Conservation (phyloP, 1,284 basidiomycete species). For the Tilletia indica region DNA sequence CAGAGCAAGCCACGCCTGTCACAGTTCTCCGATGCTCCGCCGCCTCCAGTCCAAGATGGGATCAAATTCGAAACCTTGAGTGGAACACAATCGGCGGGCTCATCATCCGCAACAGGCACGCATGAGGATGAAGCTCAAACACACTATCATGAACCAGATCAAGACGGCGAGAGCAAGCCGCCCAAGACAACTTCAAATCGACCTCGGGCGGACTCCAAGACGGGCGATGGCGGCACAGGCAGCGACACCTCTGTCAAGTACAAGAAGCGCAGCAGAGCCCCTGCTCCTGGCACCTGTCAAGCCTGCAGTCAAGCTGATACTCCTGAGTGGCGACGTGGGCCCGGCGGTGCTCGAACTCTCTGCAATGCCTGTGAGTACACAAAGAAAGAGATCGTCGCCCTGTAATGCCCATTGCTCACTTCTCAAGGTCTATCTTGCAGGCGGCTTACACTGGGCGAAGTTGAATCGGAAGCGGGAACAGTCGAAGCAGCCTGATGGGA, state of each 20-base stretch:
- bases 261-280: conserved; percentile 52
- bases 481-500: not conserved
- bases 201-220: no score
- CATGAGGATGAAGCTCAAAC: no score
- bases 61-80: no score
- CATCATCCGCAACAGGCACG: no score
- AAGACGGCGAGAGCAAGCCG: no score
- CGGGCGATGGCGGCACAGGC: not conserved
- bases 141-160: no score
- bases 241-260: conserved; percentile 36
- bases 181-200: no score
- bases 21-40: no score
- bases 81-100: no score
- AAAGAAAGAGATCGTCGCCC: not conserved
- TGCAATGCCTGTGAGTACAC: conserved; percentile 48
- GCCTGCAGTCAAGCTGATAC: conserved; percentile 48
- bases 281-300: conserved; percentile 48
- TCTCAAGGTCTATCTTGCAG: not conserved
- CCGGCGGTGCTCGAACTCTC: conserved; percentile 51
- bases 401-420: not conserved
- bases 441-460: conserved; percentile 8
- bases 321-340: conserved; percentile 53
- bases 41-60: no score
- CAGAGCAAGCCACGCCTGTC: no score
- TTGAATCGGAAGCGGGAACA: conserved; percentile 6